Percentiles rank a stretch among this genome's conserved stretches.
phyloP scores from a whole-genome alignment of 2,329 filamentous ascomycete genomes.

The Magnaporthiopsis incrustans region DNA sequence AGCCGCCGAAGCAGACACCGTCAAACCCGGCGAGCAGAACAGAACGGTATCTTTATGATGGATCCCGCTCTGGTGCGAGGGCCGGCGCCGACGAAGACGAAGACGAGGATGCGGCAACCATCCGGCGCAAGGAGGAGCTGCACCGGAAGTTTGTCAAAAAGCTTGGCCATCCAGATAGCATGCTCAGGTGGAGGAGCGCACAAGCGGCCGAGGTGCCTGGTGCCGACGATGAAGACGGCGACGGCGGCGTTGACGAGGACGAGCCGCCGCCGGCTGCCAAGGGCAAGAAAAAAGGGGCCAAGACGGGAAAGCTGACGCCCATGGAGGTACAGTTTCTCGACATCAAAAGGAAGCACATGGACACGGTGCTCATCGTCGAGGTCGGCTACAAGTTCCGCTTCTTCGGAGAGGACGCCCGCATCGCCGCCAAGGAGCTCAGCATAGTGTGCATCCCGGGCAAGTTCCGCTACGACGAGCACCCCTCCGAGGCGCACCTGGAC shows the following conservation, averaged over 20 bases:
- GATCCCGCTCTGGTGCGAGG: constrained; percentile 30
- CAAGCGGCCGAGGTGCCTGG: constrained; percentile 33
- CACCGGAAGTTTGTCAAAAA: constrained; percentile 86
- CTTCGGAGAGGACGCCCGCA: constrained; percentile 88
- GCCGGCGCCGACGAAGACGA: constrained; percentile 34
- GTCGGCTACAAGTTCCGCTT: constrained; percentile 98
- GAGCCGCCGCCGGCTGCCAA: constrained; percentile 37
- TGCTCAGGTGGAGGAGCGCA: constrained; percentile 33
- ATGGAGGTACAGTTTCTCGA: constrained; percentile 91
- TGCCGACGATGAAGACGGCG: constrained; percentile 31
- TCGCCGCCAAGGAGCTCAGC: constrained; percentile 80
- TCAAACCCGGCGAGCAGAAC: constrained; percentile 32
- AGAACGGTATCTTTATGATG: constrained; percentile 43
- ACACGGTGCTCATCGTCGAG: constrained; percentile 85
- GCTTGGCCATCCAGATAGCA: constrained; percentile 76
- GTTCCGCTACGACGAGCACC: constrained; percentile 86
- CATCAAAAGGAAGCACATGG: constrained; percentile 81
- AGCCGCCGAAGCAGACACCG: constrained; percentile 3
- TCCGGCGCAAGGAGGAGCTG: constrained; percentile 58
- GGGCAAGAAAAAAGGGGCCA: constrained; percentile 60
- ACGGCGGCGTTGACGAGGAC: constrained; percentile 33
- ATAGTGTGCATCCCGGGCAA: constrained; percentile 98
- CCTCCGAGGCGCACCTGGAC: constrained; percentile 85
- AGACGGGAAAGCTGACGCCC: constrained; percentile 75
- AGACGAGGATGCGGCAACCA: constrained; percentile 34